Evolutionary conservation across 805 yeast genomes (phyloP), one percentile per base, ranked within the genome.

Genomic region (Ogataea chonburiensis): DNA sequence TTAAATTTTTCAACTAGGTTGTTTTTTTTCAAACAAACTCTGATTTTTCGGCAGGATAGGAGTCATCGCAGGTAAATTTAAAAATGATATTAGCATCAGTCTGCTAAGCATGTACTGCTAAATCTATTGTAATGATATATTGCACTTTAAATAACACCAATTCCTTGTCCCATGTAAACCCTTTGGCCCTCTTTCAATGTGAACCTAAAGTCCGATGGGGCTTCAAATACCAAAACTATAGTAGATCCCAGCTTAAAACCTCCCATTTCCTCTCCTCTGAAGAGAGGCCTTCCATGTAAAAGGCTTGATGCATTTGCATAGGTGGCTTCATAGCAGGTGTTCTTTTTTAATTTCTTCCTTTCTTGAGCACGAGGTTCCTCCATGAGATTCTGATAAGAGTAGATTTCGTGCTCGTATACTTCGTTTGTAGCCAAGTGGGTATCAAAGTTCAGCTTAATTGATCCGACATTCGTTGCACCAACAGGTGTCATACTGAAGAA

Each of bases 401-500:
- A 53, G 15, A 46, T 36, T n/a, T 65, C 72, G 45, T 72, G 74
- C 57, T 77, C 81, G 49, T 77, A 79, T 28, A 73, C 70, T 20
- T 78, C 80, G 60, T 93, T 93, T 10, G 99, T 93, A 24, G 81
- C 74, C 54, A 93, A 73, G 53, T 86, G 89, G 63, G 82, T 81
- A 63, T 93, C 99, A 54, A 93, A 93, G 56, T 89, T 87, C 47
- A 93, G 73, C 41, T 83, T 80, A 47, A 93, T 93, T 52, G 95
- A 83, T 5, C 99, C 99, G 19, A 93, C 99, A 63, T 93, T 93
- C 3, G 98, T 93, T 16, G 99, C 99, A 10, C 99, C 99, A 9
- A 93, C 98, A 0, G 99, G 97, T 1, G 96, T 91, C 99, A 93
- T 93, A 47, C 94, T 82, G 66, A 93, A 93, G 53, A 93, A 93